Evolutionary conservation across 2,329 filamentous ascomycete genomes (phyloP).

Genomic region (Fusarium sp.): DNA sequence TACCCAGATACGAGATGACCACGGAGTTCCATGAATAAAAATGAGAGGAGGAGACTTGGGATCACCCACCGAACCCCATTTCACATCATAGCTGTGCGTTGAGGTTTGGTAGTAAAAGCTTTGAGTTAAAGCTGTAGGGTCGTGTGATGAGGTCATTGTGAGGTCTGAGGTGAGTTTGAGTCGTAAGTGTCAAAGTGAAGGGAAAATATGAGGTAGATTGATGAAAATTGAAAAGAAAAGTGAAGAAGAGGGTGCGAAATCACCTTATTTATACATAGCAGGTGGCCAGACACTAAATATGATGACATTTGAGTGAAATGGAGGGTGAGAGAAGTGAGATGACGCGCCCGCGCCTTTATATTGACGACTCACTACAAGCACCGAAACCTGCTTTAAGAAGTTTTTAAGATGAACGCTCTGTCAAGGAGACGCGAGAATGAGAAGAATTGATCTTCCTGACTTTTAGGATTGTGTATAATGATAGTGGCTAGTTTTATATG

Average conservation of each 20-base stretch:
- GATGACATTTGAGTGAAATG: not conserved
- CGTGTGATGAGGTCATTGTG: conserved; percentile 13
- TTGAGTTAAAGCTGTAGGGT: conserved; percentile 23
- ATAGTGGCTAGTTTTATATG: rapidly evolving
- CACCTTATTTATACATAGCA: not conserved
- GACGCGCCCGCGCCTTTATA: not conserved
- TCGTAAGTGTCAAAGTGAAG: not conserved
- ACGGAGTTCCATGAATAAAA: conserved; percentile 59
- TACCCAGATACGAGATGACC: conserved; percentile 54
- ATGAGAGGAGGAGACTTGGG: conserved; percentile 46
- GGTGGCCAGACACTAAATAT: not conserved
- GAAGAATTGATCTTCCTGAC: not conserved
- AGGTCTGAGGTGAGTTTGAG: too few species aligned
- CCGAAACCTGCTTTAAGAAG: too few species aligned
- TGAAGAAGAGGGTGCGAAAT: rapidly evolving
- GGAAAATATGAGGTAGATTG: rapidly evolving
- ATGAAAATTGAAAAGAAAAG: rapidly evolving
- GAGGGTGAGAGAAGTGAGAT: not conserved
- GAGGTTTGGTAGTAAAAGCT: conserved; percentile 45
- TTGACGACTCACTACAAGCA: not conserved
- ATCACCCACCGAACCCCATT: conserved; percentile 48
- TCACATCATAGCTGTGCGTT: conserved; percentile 43
- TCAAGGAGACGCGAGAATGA: not conserved
- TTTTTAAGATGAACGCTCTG: not conserved
- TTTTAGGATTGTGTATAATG: not conserved